phyloP scores from a whole-genome alignment of 805 yeast species.

The Candida insectorum region DNA sequence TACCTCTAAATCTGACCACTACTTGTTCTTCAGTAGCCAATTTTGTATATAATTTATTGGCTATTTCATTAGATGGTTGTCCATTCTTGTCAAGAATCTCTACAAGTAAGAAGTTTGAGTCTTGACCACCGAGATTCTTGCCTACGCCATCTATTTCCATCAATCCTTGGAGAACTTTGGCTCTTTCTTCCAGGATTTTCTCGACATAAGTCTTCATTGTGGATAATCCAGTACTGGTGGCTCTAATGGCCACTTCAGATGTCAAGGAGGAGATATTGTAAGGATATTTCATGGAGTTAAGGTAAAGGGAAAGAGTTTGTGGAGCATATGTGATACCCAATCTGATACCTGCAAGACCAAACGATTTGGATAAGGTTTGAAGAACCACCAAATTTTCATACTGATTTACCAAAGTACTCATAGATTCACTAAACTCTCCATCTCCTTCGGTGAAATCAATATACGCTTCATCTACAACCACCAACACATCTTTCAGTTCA shows the following conservation, averaged over 20 bases:
- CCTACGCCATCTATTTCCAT: conserved; percentile 63
- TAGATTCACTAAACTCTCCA: conserved; percentile 36
- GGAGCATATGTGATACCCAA: conserved; percentile 76
- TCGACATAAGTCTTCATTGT: conserved; percentile 56
- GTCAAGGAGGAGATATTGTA: conserved; percentile 87
- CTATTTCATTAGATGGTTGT: conserved; percentile 63
- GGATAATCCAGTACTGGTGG: conserved; percentile 56
- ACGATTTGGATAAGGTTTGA: conserved; percentile 92
- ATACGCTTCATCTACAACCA: conserved; percentile 93
- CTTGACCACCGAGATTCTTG: conserved; percentile 73
- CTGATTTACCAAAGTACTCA: conserved; percentile 74
- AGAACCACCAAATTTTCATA: conserved; percentile 81
- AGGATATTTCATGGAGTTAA: conserved; percentile 94
- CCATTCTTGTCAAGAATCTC: conserved; percentile 65
- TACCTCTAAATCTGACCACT: conserved; percentile 89
- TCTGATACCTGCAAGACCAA: conserved; percentile 94
- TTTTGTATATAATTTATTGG: conserved; percentile 59
- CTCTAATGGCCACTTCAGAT: conserved; percentile 69
- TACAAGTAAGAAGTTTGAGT: conserved; percentile 80
- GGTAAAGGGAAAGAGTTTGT: conserved; percentile 54
- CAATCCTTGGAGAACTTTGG: conserved; percentile 49
- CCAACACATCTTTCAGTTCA: conserved; percentile 65
- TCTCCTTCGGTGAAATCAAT: conserved; percentile 62
- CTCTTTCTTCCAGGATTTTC: conserved; percentile 54
- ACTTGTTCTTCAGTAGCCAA: conserved; percentile 73